Evolutionary conservation across 805 yeast genomes (phyloP), one percentile per base, ranked within the genome.

Genomic region (Yamadazyma endophytica): DNA sequence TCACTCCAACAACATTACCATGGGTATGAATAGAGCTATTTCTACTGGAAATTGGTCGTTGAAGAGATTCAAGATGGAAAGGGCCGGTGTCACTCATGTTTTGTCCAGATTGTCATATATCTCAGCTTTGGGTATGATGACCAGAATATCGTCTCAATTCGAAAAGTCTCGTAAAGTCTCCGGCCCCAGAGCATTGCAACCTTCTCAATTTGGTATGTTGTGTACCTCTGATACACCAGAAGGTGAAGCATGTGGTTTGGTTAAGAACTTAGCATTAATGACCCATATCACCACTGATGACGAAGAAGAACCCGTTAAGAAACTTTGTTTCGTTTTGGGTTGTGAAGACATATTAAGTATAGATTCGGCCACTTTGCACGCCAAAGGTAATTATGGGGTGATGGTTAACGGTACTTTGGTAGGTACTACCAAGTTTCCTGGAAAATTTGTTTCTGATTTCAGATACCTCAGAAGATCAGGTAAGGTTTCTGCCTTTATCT

Each of bases 161-260:
- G 98, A 92, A 58, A 92, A 92, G 57, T 88, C 97, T 2, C 75
- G 98, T 64, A 92, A 92, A 58, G 98, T 92, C 24, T 85, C 96
- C 1, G 98, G 98, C 26, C 98, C 98, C 30, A 83, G 98, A 73
- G 97, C 98, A 11, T 71, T 92, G 44, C 98, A 92, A 60, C 98
- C 98, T 8, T 92, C 98, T 2, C 98, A 92, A 64, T 92, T 92
- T 58, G 98, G 98, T 55, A 92, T 92, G 97, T 70, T 92, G 38
- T 92, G 98, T 70, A 87, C 97, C 5, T 85, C 97, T 0, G 98
- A 92, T 73, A 92, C 98, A 0, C 98, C 98, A 1, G 98, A 92
- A 73, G 98, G 98, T 72, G 98, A 92, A 62, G 98, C 98, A 1
- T 92, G 98, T 77, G 98, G 98, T 52, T 73, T 92, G 58, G 98